phyloP scores from a whole-genome alignment of 2,329 filamentous ascomycete genomes.

The Helicocarpus griseus region DNA sequence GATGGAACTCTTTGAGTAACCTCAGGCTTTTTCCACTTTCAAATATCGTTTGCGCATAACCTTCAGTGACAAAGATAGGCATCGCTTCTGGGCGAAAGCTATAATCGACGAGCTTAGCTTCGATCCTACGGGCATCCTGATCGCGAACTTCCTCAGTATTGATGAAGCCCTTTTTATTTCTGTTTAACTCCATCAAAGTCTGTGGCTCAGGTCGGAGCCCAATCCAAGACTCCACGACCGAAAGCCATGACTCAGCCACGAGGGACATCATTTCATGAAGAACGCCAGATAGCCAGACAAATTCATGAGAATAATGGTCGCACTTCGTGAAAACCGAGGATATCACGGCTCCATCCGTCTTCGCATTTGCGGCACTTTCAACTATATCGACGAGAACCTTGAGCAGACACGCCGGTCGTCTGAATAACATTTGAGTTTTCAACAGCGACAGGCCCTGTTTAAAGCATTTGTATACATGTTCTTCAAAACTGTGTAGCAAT shows the following conservation, averaged over 20 bases:
- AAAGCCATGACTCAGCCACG: slow-evolving; percentile 57
- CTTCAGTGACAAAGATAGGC: slow-evolving; percentile 60
- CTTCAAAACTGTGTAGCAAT: slow-evolving; percentile 29
- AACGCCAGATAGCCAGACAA: slow-evolving; percentile 51
- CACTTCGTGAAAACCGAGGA: slow-evolving; percentile 54
- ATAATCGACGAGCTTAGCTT: slow-evolving; percentile 55
- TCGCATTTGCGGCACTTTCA: slow-evolving; percentile 38
- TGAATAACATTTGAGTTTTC: slow-evolving; percentile 30
- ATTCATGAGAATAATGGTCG: slow-evolving; percentile 54
- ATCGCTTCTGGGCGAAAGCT: slow-evolving; percentile 45
- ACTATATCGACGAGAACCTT: slow-evolving; percentile 28
- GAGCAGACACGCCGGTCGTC: slow-evolving; percentile 28
- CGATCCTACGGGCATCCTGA: slow-evolving; percentile 47
- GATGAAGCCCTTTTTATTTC: slow-evolving; percentile 50
- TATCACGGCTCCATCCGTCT: slow-evolving; percentile 52
- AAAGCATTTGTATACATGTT: slow-evolving; percentile 21
- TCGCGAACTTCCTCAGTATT: slow-evolving; percentile 52
- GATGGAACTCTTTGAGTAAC: slow-evolving; percentile 60
- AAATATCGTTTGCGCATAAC: slow-evolving; percentile 63
- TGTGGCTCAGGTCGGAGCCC: slow-evolving; percentile 54
- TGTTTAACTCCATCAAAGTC: slow-evolving; percentile 40
- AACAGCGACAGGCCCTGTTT: slow-evolving; percentile 24
- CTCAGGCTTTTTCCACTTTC: slow-evolving; percentile 69
- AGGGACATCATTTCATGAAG: slow-evolving; percentile 57
- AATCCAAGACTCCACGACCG: slow-evolving; percentile 63